Conservation (phyloP, 108 stramenopile genomes). For the Fragilariopsis cylindrus region DNA sequence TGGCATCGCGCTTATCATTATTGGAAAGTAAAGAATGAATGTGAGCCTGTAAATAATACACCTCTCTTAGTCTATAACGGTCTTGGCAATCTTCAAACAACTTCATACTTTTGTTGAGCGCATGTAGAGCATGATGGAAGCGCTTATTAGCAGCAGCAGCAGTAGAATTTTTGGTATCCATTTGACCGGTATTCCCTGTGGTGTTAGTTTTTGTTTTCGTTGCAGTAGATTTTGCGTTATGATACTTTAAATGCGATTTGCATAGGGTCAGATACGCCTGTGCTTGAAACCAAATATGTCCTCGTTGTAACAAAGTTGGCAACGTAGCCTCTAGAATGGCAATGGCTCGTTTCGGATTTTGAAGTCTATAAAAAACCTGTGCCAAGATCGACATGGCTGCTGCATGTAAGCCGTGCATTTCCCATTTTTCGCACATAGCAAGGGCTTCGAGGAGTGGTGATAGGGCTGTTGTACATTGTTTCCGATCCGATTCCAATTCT, state of each 20-base stretch:
- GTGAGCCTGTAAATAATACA: conserved; percentile 67
- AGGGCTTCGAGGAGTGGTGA: conserved; percentile 69
- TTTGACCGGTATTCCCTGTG: neutral
- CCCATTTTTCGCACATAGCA: conserved; percentile 45
- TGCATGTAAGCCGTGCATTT: conserved; percentile 80
- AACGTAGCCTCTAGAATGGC: conserved; percentile 60
- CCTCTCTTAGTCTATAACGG: conserved; percentile 45
- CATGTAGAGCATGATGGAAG: conserved; percentile 7
- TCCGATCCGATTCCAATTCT: conserved; percentile 47
- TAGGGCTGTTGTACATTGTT: conserved; percentile 42
- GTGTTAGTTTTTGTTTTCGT: conserved; percentile 13
- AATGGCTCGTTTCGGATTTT: conserved; percentile 52
- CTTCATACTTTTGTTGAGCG: conserved; percentile 30
- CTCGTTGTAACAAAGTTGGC: conserved; percentile 64
- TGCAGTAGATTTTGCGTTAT: conserved; percentile 16
- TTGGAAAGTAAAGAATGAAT: conserved; percentile 34
- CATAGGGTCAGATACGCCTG: conserved; percentile 79
- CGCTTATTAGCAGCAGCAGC: neutral
- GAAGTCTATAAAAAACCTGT: conserved; percentile 55
- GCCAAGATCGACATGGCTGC: conserved; percentile 61
- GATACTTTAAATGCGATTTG: conserved; percentile 55
- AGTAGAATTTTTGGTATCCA: neutral
- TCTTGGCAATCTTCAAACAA: conserved; percentile 63
- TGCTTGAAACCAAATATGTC: conserved; percentile 63
- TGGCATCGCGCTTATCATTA: conserved; percentile 24